Conservation (phyloP, 2,329 filamentous ascomycete species). For the Diatrype stigma region DNA sequence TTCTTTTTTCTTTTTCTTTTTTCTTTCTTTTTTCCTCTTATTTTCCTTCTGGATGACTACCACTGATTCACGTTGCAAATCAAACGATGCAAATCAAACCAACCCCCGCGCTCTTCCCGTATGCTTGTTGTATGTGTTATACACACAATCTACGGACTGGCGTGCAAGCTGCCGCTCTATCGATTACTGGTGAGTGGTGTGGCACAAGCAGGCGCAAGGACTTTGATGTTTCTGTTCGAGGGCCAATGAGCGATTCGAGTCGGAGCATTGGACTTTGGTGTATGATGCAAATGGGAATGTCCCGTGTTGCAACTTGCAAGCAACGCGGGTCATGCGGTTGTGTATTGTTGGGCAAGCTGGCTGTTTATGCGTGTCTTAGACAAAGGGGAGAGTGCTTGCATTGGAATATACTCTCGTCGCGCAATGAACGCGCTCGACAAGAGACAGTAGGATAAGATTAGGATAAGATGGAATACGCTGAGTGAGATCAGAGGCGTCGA, state of each 20-base stretch:
- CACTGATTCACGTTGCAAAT: no score
- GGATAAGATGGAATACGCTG: background rate
- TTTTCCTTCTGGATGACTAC: no score
- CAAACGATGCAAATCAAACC: no score
- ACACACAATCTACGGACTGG: background rate
- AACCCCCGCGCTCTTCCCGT: no score
- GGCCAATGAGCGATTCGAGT: background rate
- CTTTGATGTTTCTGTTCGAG: background rate
- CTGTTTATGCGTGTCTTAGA: slow-evolving; percentile 1
- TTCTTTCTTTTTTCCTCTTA: no score
- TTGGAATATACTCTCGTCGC: background rate
- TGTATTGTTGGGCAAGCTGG: background rate
- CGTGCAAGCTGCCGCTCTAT: background rate
- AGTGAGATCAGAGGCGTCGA: background rate
- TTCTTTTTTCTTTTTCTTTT: no score
- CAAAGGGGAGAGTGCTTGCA: background rate
- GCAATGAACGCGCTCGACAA: no score
- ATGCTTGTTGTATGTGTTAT: no score
- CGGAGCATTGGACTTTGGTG: background rate
- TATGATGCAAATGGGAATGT: background rate
- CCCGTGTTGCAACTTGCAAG: background rate
- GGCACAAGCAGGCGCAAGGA: background rate
- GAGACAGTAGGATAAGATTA: background rate
- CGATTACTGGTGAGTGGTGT: background rate
- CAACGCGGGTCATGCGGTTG: background rate